These are phyloP conservation scores for Crithidia sp. DNA, from an alignment of 208 protist genomes.

Conservation along the genomic window DNA sequence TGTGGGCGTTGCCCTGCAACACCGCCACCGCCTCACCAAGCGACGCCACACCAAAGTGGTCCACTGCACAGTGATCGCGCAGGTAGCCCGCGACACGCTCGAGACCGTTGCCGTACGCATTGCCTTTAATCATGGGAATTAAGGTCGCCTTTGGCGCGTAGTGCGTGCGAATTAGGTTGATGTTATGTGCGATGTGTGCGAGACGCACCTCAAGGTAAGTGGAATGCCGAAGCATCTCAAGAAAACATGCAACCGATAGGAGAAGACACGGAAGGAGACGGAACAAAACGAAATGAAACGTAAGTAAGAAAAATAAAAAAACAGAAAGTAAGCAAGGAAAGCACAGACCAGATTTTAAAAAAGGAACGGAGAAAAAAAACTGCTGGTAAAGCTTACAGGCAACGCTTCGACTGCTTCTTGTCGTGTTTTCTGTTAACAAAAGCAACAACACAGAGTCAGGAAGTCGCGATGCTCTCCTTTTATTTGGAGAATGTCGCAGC, in stretches of 20 bases:
- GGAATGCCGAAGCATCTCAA: slow-evolving; percentile 47
- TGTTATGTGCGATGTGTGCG: slow-evolving; percentile 49
- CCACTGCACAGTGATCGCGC: slow-evolving; percentile 31
- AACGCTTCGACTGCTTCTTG: not conserved
- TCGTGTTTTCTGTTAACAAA: not conserved
- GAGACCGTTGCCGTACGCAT: slow-evolving; percentile 60
- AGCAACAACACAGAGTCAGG: no score
- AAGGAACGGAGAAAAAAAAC: not conserved
- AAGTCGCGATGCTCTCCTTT: no score
- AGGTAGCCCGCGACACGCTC: slow-evolving; percentile 47
- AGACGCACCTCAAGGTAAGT: slow-evolving; percentile 55
- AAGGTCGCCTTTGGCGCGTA: slow-evolving; percentile 46
- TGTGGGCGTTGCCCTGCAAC: slow-evolving; percentile 27
- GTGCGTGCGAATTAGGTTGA: slow-evolving; percentile 41
- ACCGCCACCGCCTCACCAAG: slow-evolving; percentile 54
- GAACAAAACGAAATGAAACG: slow-evolving; percentile 9
- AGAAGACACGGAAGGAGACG: not conserved
- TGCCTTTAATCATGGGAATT: slow-evolving; percentile 66
- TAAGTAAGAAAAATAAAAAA: not conserved
- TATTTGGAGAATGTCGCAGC: no score
- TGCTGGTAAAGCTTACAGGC: not conserved
- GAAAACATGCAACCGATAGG: no score
- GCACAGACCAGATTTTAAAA: slow-evolving; percentile 1
- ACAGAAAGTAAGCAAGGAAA: not conserved
- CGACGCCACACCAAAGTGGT: slow-evolving; percentile 56